A percentile compares a stretch with the other conserved stretches of the same genome.
These are phyloP conservation scores for Sporisorium sorghi DNA, from an alignment of 1,284 basidiomycete species.

Conservation along the genomic window DNA sequence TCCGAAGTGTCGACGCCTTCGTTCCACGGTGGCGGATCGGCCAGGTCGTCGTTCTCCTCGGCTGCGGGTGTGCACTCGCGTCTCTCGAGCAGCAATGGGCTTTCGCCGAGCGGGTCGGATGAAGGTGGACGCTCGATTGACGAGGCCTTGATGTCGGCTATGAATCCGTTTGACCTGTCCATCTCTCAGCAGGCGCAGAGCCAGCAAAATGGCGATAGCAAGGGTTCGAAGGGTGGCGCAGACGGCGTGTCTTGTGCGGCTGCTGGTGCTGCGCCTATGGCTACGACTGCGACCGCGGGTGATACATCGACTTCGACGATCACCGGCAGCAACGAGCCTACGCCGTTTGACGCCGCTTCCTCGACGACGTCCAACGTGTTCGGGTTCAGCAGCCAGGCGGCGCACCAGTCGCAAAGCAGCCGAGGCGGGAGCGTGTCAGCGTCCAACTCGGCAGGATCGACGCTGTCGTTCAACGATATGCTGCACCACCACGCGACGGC, in stretches of 20 bases:
- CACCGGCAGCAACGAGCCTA: conserved; percentile 48
- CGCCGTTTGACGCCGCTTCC: conserved; percentile 32
- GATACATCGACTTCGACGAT: conserved; percentile 36
- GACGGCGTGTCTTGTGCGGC: neutral
- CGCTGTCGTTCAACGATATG: neutral
- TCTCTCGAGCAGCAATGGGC: conserved; percentile 23
- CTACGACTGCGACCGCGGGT: conserved; percentile 11
- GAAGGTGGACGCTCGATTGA: conserved; percentile 27
- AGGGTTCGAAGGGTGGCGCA: neutral
- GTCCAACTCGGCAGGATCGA: conserved; percentile 23
- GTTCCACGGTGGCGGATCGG: conserved; percentile 39
- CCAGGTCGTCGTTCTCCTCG: conserved; percentile 41
- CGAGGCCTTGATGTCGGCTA: conserved; percentile 30
- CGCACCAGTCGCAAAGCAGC: neutral
- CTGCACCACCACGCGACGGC: conserved; percentile 3
- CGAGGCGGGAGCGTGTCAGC: conserved; percentile 22
- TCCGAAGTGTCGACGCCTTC: conserved; percentile 44
- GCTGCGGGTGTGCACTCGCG: conserved; percentile 35
- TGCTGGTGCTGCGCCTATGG: no score
- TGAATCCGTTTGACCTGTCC: conserved; percentile 44
- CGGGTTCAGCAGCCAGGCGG: neutral
- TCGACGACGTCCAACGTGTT: conserved; percentile 11
- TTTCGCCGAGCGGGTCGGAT: conserved; percentile 22
- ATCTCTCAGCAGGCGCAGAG: conserved; percentile 25
- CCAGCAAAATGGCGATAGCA: conserved; percentile 1